Evolutionary conservation across 1,139 yeast species (phyloP), one percentile per base, ranked within the genome.

Genomic region (Wickerhamomyces sp.): DNA sequence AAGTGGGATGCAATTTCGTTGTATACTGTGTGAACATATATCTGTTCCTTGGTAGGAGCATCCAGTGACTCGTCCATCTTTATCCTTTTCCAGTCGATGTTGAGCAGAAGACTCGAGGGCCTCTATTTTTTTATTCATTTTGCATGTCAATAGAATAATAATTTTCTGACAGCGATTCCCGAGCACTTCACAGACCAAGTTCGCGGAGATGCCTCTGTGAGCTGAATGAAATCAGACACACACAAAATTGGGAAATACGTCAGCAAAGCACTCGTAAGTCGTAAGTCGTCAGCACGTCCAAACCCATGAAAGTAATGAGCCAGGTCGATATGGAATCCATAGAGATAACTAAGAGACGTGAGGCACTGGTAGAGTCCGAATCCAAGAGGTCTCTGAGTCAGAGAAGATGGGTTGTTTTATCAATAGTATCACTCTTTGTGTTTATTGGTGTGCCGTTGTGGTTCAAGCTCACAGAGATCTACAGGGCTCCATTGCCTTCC

Each of bases 1-100:
- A 93, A 93, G 63, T 94, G 99, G 11, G 82, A 60, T 0, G 99
- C 99, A 35, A 93, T 93, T 52, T 87, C 87, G 59, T 93, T 87
- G 67, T 93, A 93, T 3, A 94, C 96, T 23, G 78, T 76, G 64
- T 93, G 99, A 2, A 93, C 99, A 59, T 78, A 86, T 45, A 75
- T 74, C 43, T 83, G 79, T 61, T 93, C 99, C 61, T 82, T 86
- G 10, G 61, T 59, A 30, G 68, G 70, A 1, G 90, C 84, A 43
- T 75, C 69, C 27, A 53, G 40, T 1, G 53, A 44, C 11, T 51
- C 52, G 27, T 54, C 59, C 57, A 55, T 55, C 10, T 37, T n/a
- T 48, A 15, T 40, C 15, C n/a, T 29, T 23, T 27, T 29, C n/a
- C n/a, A n/a, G n/a, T n/a, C n/a, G n/a, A n/a, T n/a, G n/a, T n/a